Percentiles rank a stretch among this genome's conserved stretches.
Evolutionary conservation across 768 basidiomycete species (phyloP).

Genomic region (Leccinum incarnatum): DNA sequence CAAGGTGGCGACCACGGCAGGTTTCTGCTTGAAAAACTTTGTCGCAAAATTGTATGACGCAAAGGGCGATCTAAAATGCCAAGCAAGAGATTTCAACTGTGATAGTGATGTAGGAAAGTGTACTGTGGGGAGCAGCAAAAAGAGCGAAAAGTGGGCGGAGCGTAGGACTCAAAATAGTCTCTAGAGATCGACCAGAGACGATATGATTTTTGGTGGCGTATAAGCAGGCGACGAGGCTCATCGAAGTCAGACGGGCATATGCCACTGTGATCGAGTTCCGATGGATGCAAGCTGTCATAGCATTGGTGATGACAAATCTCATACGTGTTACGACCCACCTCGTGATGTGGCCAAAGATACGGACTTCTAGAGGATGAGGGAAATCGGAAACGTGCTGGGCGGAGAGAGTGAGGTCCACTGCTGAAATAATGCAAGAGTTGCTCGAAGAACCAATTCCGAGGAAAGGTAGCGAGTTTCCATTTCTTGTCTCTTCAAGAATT

Average conservation of each 20-base stretch:
- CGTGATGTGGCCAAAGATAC: no score
- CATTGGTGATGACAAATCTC: no score
- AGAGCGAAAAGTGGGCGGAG: constrained; percentile 23
- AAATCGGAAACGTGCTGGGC: no score
- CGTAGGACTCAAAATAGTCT: constrained; percentile 35
- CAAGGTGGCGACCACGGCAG: constrained; percentile 47
- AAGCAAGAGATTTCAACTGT: constrained; percentile 49
- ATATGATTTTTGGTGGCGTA: constrained; percentile 43
- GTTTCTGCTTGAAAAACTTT: constrained; percentile 11
- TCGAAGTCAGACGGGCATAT: neutral
- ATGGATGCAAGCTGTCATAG: no score
- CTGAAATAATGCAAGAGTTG: no score
- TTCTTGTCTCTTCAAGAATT: no score
- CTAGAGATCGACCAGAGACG: constrained; percentile 35
- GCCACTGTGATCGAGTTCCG: neutral
- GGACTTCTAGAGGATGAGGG: no score
- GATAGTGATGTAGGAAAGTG: constrained; percentile 41
- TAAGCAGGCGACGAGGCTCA: constrained; percentile 39
- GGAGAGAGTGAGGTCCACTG: no score
- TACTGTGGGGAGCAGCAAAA: constrained; percentile 41
- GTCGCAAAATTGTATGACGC: constrained; percentile 35
- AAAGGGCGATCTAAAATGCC: constrained; percentile 51
- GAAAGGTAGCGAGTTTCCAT: no score
- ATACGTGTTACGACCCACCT: no score
- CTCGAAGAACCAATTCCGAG: no score